Evolutionary conservation across 2,329 filamentous ascomycete genomes (phyloP).

Genomic region (Pseudogymnoascus sp.): DNA sequence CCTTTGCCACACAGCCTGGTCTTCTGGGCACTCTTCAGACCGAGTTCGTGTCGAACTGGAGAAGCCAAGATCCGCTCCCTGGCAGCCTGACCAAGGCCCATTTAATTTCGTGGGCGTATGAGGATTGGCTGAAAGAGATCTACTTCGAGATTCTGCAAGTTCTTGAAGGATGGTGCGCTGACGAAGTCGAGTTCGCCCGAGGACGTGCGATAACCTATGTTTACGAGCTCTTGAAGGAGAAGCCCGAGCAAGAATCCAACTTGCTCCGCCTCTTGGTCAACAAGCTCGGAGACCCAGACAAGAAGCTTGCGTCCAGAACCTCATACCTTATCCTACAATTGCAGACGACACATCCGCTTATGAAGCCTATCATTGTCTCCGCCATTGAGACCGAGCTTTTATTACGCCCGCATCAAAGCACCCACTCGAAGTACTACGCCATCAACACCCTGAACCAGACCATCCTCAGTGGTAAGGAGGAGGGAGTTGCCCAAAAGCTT

Average conservation of each 20-base stretch:
- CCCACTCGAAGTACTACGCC: constrained; percentile 88
- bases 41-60: constrained; percentile 52
- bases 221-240: constrained; percentile 84
- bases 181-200: constrained; percentile 91
- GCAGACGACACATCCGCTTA: constrained; percentile 78
- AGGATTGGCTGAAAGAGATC: constrained; percentile 88
- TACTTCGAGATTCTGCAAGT: constrained; percentile 93
- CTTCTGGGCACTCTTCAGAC: constrained; percentile 64
- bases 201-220: constrained; percentile 84
- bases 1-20: constrained; percentile 72
- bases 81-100: constrained; percentile 66
- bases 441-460: constrained; percentile 97
- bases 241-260: constrained; percentile 95
- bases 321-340: constrained; percentile 92
- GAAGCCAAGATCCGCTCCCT: constrained; percentile 60
- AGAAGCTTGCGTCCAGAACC: constrained; percentile 88
- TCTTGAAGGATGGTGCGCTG: constrained; percentile 85
- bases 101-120: constrained; percentile 80
- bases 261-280: constrained; percentile 85
- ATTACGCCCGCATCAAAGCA: constrained; percentile 76
- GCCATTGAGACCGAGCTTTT: constrained; percentile 82
- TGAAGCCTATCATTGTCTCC: constrained; percentile 83
- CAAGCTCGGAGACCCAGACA: constrained; percentile 90
- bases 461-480: constrained; percentile 77
- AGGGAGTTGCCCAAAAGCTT: constrained; percentile 68